Percentiles rank a stretch among this genome's conserved stretches.
Conservation (phyloP, 1,284 basidiomycete genomes). For the Sporisorium graminicola region DNA sequence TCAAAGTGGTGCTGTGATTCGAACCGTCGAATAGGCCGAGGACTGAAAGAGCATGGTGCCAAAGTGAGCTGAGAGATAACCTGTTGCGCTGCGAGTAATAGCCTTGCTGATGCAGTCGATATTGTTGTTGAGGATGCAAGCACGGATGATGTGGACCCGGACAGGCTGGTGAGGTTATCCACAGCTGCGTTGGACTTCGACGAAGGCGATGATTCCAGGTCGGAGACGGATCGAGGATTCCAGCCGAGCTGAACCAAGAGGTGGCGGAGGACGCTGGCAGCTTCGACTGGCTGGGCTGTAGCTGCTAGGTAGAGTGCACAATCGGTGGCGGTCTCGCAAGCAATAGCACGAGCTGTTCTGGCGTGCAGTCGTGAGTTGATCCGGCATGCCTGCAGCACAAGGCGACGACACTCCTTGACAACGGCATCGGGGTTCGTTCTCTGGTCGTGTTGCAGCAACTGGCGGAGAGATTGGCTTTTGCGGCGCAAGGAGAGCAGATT, state of each 20-base stretch:
- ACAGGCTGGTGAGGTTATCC: neutral
- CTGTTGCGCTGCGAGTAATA: constrained; percentile 21
- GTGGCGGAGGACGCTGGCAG: constrained; percentile 26
- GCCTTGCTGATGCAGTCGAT: constrained; percentile 6
- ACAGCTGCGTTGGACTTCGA: neutral
- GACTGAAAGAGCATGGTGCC: constrained; percentile 15
- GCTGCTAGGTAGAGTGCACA: constrained; percentile 22
- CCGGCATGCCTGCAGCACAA: constrained; percentile 17
- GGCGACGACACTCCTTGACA: constrained; percentile 18
- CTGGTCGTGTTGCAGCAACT: constrained; percentile 12
- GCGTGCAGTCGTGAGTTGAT: constrained; percentile 13
- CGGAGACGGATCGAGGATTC: constrained; percentile 12
- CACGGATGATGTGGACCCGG: neutral
- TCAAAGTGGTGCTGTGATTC: constrained; percentile 21
- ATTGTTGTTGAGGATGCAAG: neutral
- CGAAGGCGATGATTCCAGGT: neutral
- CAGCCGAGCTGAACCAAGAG: constrained; percentile 34
- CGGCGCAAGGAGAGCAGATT: constrained; percentile 18
- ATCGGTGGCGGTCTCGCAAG: constrained; percentile 22
- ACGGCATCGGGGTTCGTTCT: neutral
- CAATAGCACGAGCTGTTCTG: constrained; percentile 12
- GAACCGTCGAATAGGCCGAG: constrained; percentile 31
- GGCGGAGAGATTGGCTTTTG: constrained; percentile 7
- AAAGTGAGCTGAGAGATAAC: constrained; percentile 33
- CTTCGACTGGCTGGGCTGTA: constrained; percentile 18